Base-by-base conservation (phyloP, 805 yeast species). In the Candida tammaniensis region DNA sequence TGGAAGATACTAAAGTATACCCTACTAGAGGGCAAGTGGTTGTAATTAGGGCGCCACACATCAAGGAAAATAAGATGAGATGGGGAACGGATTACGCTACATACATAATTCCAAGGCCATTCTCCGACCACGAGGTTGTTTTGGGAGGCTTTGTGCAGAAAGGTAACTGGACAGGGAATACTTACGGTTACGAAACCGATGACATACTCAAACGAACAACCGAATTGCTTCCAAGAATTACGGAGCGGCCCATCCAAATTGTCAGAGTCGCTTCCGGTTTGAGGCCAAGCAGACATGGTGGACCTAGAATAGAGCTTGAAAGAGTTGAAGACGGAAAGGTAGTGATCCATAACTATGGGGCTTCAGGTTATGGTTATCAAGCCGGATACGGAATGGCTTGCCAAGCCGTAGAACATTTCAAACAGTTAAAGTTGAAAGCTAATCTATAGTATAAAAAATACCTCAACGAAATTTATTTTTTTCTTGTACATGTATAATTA, bases 11-110 rank as follows among this genome's bases (percentile, higher is more conserved):
- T 7, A 58, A 61, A 1, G 73, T 81, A 13, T 82, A 78, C 45
- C 91, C 95, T 6, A 76, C 85, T 1, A 65, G 95, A 39, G 95
- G 95, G 4, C 94, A 85, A 51, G 87, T 84, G 17, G 81, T 83
- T 13, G 80, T 83, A 7, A 68, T 84, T 15, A 72, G 68, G 40
- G 86, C 87, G 0, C 87, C 88, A 3, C 83, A 81, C 46, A 64
- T 83, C 61, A 28, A 57, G 54, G 78, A 76, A 46, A 83, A 82
- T 52, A 59, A 57, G 39, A 51, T 76, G 66, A 59, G 76, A 33
- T 79, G 84, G 84, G 82, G 82, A 12, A 57, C 54, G 3, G 74
- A 70, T 32, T 67, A 36, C 24, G 59, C 84, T 4, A 81, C 87
- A 1, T 84, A 84, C 46, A 68, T 40, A 61, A 84, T 84, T 52